Evolutionary conservation across 2,329 filamentous ascomycete species (phyloP), one percentile per base, ranked within the genome.

Genomic region (Nakataea oryzae): DNA sequence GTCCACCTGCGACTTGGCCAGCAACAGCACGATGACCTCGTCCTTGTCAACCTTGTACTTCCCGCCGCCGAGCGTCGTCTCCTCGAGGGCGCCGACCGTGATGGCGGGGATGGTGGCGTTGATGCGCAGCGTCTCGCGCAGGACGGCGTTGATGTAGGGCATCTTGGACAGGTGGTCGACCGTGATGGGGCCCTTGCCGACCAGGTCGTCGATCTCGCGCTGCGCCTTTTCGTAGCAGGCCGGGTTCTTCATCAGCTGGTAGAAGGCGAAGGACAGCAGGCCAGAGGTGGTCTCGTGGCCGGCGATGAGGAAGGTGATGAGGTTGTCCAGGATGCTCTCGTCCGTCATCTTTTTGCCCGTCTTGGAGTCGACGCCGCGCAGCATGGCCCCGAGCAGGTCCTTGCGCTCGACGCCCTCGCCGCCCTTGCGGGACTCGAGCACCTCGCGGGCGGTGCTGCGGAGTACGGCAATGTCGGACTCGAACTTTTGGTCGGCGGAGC

Each of bases 241-340:
- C 0, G 87, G 87, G 66, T 87, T 78, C 69, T 86, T 86, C 41
- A 89, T 70, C 2, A 92, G 76, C 62, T 86, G 78, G 69, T 86
- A 87, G 59, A 89, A 82, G 0, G 81, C 74, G 68, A 89, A 91
- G 0, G 85, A 82, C 14, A 91, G 71, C 21, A 87, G 73, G 3
- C 87, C 87, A 1, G 85, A 84, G 0, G 88, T 88, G 0, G 89
- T 92, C 67, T 91, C 88, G 65, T 90, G 87, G 1, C 86, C 86
- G 47, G 86, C 86, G 67, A 88, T 86, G 12, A 91, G 72, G 66
- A 91, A 90, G 0, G 87, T 91, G 63, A 89, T 86, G 74, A 91
- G 83, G 65, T 91, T 89, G 69, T 87, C 79, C 21, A 84, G 80
- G 65, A 91, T 88, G 59, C 78, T 82, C 5, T 81, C 76, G 63